Percentiles rank a stretch among this genome's conserved stretches.
phyloP scores from a whole-genome alignment of 2,329 filamentous ascomycete species.

The Neodidymelliopsis sp. region DNA sequence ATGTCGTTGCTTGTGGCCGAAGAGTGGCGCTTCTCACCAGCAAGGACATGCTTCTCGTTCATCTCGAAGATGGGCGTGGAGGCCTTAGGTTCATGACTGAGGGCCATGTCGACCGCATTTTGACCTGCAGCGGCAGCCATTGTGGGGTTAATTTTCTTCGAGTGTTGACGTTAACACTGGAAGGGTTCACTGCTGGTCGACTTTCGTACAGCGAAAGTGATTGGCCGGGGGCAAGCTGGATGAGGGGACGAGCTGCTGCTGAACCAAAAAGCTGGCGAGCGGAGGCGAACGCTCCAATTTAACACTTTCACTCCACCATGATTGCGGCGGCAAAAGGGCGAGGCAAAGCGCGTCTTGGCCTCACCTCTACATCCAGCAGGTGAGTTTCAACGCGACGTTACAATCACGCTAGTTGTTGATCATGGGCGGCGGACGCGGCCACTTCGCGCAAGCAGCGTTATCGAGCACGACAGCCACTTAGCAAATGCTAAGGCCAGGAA shows the following conservation, averaged over 20 bases:
- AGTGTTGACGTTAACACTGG: constrained; percentile 20
- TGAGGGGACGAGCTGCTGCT: constrained; percentile 23
- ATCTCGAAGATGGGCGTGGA: constrained; percentile 43
- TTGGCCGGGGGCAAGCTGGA: constrained; percentile 18
- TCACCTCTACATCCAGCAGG: constrained; percentile 41
- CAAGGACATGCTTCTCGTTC: constrained; percentile 42
- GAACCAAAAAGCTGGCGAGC: constrained; percentile 10
- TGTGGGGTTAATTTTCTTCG: constrained; percentile 23
- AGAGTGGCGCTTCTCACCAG: constrained; percentile 33
- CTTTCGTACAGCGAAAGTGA: constrained; percentile 15
- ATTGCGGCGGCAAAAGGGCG: constrained; percentile 19
- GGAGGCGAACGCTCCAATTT: constrained; percentile 21
- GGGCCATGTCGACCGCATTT: constrained; percentile 45
- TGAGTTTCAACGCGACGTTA: constrained; percentile 34
- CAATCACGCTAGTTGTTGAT: constrained; percentile 33
- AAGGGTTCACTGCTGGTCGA: constrained; percentile 7
- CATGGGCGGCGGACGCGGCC: constrained; percentile 14
- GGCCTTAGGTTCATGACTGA: constrained; percentile 46
- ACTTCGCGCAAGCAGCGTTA: constrained; percentile 26
- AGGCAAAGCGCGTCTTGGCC: constrained; percentile 27
- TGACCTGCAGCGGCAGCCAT: constrained; percentile 44
- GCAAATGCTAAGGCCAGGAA: constrained; percentile 30
- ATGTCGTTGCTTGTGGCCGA: constrained; percentile 27
- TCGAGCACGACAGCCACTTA: constrained; percentile 29
- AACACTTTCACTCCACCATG: constrained; percentile 19